Base-by-base conservation (phyloP, 306 rosid species). In the Begonia peltatifolia region DNA sequence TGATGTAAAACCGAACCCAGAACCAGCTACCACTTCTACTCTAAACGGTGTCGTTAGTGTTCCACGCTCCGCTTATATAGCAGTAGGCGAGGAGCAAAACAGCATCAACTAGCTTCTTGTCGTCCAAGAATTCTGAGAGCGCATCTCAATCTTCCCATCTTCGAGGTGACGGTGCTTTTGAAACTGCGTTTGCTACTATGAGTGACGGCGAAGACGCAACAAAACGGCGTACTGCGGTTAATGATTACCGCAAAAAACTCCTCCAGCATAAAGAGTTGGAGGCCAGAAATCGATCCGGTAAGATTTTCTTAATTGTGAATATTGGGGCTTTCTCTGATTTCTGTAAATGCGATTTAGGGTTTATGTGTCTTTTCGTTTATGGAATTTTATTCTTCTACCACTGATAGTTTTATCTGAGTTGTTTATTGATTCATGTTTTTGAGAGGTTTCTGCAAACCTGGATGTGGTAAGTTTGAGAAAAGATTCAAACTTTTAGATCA, bases 251-350 rank as follows among this genome's bases (percentile, higher is more conserved):
- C 14, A 86, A 83, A 75, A 79, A 80, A 61, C 84, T 86, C 49
- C 93, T 86, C 53, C 88, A 76, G 67, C 94, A 86, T 73, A 90
- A 86, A 64, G 99, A 90, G 72, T 68, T 86, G 57, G 94, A 90
- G 16, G 72, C 94, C 61, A 66, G 88, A 62, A 94, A 83, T 5
- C 92, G 95, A 72, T 66, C 94, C 50, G 88, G 99, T 90, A 64
- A 6, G 82, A 65, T 57, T 53, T 59, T 50, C 38, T 30, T 4
- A 30, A 5, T 30, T 30, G 38, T 7, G 8, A 30, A 30, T 7
- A 5, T 30, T 30, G 38, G 38, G 38, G 38, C 38, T 30, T 30
- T 5, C 38, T 30, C 38, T 30, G 38, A 30, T 6, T 30, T 30
- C 6, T 30, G 38, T 2, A 20, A 30, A 30, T 30, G 3, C 9